Conservation (phyloP, 1,284 basidiomycete genomes). For the Hymenochaete sp. region DNA sequence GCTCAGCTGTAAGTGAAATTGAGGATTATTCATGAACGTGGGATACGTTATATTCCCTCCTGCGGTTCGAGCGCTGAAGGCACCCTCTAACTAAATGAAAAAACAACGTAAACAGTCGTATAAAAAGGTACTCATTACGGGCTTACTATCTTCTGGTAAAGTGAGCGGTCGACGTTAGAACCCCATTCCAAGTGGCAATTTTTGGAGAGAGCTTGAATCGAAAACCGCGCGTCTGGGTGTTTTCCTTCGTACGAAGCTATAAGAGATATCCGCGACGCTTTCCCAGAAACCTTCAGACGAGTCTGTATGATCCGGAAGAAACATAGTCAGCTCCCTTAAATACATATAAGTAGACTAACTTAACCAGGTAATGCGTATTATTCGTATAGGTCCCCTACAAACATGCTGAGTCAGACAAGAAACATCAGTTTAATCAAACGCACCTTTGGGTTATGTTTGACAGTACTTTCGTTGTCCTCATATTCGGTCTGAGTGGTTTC, state of each 20-base stretch:
- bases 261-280: constrained; percentile 42
- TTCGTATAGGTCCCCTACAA: constrained; percentile 69
- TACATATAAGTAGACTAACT: constrained; percentile 18
- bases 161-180: constrained; percentile 29
- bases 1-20: constrained; percentile 63
- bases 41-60: constrained; percentile 79
- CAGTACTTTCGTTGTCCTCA: constrained; percentile 21
- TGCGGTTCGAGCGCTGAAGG: constrained; percentile 61
- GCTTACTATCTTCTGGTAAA: constrained; percentile 38
- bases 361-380: constrained; percentile 65
- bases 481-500: constrained; percentile 30
- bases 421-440: constrained; percentile 15
- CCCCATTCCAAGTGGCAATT: constrained; percentile 42
- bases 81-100: constrained; percentile 44
- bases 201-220: constrained; percentile 47
- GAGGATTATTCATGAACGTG: constrained; percentile 86
- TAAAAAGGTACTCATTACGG: not conserved
- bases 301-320: constrained; percentile 5
- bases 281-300: constrained; percentile 7
- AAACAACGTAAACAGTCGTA: not conserved
- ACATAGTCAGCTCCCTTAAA: not conserved
- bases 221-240: constrained; percentile 53
- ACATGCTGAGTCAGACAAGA: constrained; percentile 10
- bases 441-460: constrained; percentile 27
- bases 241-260: constrained; percentile 59